A percentile compares a stretch with the other conserved stretches of the same genome.
Conservation (phyloP, 2,329 filamentous ascomycete species). For the Neobulgaria alba region DNA sequence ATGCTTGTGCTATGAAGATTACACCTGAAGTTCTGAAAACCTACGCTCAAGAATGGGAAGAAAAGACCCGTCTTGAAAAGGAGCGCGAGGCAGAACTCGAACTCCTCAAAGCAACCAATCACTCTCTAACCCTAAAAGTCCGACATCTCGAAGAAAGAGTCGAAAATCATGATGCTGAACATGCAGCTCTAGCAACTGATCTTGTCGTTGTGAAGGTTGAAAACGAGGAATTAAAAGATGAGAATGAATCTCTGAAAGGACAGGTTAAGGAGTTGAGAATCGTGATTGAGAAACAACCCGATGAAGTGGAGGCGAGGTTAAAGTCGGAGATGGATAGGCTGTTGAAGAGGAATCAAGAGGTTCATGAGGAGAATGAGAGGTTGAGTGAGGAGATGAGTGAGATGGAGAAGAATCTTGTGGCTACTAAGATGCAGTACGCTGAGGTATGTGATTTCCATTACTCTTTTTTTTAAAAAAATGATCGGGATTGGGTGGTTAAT, state of each 20-base stretch:
- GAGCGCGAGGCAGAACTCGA: conserved; percentile 78
- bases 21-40: conserved; percentile 71
- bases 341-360: conserved; percentile 85
- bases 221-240: conserved; percentile 80
- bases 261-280: conserved; percentile 79
- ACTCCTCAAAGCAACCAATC: conserved; percentile 56
- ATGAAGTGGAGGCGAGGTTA: conserved; percentile 75
- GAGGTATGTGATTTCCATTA: conserved; percentile 59
- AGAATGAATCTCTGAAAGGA: conserved; percentile 78
- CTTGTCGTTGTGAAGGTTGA: conserved; percentile 88
- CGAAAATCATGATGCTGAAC: conserved; percentile 81
- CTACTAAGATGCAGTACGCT: conserved; percentile 90
- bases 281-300: conserved; percentile 83
- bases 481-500: too few species aligned
- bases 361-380: conserved; percentile 84
- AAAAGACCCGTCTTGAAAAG: conserved; percentile 73
- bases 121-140: conserved; percentile 64
- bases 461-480: background rate
- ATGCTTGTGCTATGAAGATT: conserved; percentile 82
- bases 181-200: conserved; percentile 83
- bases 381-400: conserved; percentile 86
- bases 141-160: conserved; percentile 80
- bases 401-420: conserved; percentile 85
- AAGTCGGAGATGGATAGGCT: conserved; percentile 81
- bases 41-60: conserved; percentile 87